Base-by-base conservation (phyloP, 768 basidiomycete species). In the Suillus placidus region DNA sequence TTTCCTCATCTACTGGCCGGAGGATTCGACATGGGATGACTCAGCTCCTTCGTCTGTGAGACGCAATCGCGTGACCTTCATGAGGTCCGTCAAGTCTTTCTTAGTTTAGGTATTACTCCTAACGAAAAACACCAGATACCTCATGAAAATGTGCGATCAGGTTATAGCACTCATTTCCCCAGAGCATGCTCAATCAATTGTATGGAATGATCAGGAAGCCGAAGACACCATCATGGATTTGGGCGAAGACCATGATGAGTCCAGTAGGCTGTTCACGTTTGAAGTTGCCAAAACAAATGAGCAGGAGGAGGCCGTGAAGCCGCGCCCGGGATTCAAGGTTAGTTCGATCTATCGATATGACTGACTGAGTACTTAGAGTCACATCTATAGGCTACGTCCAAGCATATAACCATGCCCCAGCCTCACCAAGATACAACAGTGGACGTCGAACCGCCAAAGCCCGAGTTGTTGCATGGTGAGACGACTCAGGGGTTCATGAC, bases 1-100 rank as follows among this genome's bases (percentile, higher is more conserved):
- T 7, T 86, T 84, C 57, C 80, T 86, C n/a, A 69, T 89, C 5
- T 88, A 85, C 64, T 89, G 88, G 88, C 87, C 88, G 0, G 86
- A 89, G 64, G 79, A 84, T 37, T 79, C 77, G 0, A 88, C 87
- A 0, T 89, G 88, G 88, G 71, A 83, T 43, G 86, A 87, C 70
- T 73, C 78, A 18, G 81, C 85, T 0, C 40, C 74, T 7, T 75
- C 80, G 1, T 75, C 84, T 6, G 80, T 85, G 58, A 70, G 77
- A 35, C 80, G 83, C 5, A 89, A 88, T 73, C 79, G 88, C 9
- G 77, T 84, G 3, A 86, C 87, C 0, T 89, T 89, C 68, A 88
- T 89, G 85, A 76, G 87, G 88, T 85, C 73, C 45, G 74, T 63
- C 8, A 49, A 23, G 7, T 32, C 10, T 30, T 40, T 9, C 38